Percentiles rank a stretch among this genome's conserved stretches.
Evolutionary conservation across 2,329 filamentous ascomycete species (phyloP).

Genomic region (Septoria linicola): DNA sequence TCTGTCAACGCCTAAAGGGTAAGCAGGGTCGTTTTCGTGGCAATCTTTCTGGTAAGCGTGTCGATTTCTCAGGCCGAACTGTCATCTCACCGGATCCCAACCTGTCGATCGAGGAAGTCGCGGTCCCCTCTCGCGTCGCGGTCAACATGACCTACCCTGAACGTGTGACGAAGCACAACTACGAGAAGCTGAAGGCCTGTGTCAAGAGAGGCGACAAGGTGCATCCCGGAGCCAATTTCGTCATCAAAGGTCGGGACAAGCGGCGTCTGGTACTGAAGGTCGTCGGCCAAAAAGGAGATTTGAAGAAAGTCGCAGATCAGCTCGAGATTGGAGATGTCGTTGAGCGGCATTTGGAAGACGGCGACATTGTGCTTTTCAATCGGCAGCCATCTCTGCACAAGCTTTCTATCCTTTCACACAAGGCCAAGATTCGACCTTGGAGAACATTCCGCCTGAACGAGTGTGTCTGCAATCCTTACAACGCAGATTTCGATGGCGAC

Average conservation of each 20-base stretch:
- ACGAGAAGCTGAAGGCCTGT: conserved; percentile 72
- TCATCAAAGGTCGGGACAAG: conserved; percentile 69
- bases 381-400: conserved; percentile 97
- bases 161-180: conserved; percentile 78
- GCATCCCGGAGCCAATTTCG: conserved; percentile 85
- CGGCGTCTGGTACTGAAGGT: conserved; percentile 71
- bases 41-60: conserved; percentile 95
- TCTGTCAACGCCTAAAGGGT: conserved; percentile 92
- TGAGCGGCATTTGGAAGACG: conserved; percentile 90
- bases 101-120: conserved; percentile 87
- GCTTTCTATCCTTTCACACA: conserved; percentile 95
- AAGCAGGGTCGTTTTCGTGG: conserved; percentile 97
- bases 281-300: conserved; percentile 49
- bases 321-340: conserved; percentile 83
- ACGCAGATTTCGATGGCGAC: conserved; percentile 97
- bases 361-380: conserved; percentile 96
- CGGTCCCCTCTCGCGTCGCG: conserved; percentile 86
- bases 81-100: conserved; percentile 98
- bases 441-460: conserved; percentile 96
- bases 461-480: conserved; percentile 97
- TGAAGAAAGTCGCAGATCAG: conserved; percentile 68
- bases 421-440: conserved; percentile 89
- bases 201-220: conserved; percentile 72
- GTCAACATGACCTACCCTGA: conserved; percentile 97
- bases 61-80: conserved; percentile 95